Evolutionary conservation across 2,329 filamentous ascomycete species (phyloP).

Genomic region (Talaromyces sp.): DNA sequence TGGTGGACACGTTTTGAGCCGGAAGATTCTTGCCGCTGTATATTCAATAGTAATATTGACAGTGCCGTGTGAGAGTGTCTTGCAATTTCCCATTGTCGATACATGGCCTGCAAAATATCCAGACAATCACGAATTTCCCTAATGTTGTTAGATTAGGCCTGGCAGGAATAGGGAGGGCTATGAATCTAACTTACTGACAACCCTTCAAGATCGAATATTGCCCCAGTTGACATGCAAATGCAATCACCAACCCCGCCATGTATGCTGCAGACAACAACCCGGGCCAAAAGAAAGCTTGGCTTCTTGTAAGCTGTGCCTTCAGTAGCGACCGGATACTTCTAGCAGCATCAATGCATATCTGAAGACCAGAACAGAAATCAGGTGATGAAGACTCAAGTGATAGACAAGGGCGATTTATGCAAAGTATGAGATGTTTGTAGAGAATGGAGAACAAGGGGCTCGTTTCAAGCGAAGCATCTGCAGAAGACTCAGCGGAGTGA

Average conservation of each 20-base stretch:
- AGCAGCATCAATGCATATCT: conserved; percentile 43
- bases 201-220: conserved; percentile 40
- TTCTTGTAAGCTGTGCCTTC: conserved; percentile 32
- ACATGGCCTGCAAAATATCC: conserved; percentile 36
- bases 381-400: conserved; percentile 39
- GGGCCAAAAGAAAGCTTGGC: conserved; percentile 41
- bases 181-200: conserved; percentile 28
- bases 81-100: conserved; percentile 41
- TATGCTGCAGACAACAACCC: conserved; percentile 42
- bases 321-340: conserved; percentile 40
- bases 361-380: conserved; percentile 42
- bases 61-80: conserved; percentile 41
- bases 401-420: conserved; percentile 42
- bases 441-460: conserved; percentile 44
- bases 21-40: conserved; percentile 23
- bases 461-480: conserved; percentile 31
- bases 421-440: conserved; percentile 42
- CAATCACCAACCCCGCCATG: conserved; percentile 44
- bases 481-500: not conserved
- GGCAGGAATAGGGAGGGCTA: too few species aligned
- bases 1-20: not conserved
- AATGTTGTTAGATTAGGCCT: too few species aligned
- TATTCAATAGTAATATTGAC: conserved; percentile 34
- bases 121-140: conserved; percentile 40
- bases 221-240: conserved; percentile 42